Evolutionary conservation across 148 eudicot genomes (phyloP).

Genomic region (Diospyros kaki): DNA sequence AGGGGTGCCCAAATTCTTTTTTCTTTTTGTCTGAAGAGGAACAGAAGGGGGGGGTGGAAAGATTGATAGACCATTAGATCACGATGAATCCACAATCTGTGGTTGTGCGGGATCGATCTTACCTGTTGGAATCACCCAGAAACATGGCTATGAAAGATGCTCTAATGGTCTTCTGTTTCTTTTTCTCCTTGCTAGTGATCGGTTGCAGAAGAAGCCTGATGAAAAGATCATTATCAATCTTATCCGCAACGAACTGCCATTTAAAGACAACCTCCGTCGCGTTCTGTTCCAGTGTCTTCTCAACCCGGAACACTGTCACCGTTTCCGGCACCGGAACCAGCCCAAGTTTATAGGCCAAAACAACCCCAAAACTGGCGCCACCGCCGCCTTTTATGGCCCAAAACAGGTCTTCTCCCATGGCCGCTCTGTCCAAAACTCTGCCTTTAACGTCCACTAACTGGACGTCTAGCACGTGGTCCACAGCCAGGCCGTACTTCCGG

Average conservation of each 20-base stretch:
- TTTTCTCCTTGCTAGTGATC: neutral
- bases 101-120: too few relatives aligned
- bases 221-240: neutral
- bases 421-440: constrained; percentile 17
- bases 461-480: constrained; percentile 31
- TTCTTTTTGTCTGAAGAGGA: too few relatives aligned
- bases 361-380: constrained; percentile 34
- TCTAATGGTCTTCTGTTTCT: constrained; percentile 10
- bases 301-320: constrained; percentile 10
- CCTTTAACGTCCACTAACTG: constrained; percentile 27
- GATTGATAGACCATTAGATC: too few relatives aligned
- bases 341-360: constrained; percentile 11
- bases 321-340: constrained; percentile 2
- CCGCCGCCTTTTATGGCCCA: constrained; percentile 46
- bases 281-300: constrained; percentile 3
- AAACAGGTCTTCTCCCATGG: constrained; percentile 38
- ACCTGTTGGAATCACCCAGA: constrained; percentile 16
- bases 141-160: constrained; percentile 23
- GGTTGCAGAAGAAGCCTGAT: neutral
- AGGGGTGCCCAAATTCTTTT: too few relatives aligned
- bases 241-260: constrained; percentile 1
- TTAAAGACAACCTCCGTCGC: neutral
- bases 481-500: constrained; percentile 29
- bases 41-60: too few relatives aligned
- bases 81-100: too few relatives aligned